phyloP scores from a whole-genome alignment of 257 asterid genomes.

The Voacanga thouarsii region DNA sequence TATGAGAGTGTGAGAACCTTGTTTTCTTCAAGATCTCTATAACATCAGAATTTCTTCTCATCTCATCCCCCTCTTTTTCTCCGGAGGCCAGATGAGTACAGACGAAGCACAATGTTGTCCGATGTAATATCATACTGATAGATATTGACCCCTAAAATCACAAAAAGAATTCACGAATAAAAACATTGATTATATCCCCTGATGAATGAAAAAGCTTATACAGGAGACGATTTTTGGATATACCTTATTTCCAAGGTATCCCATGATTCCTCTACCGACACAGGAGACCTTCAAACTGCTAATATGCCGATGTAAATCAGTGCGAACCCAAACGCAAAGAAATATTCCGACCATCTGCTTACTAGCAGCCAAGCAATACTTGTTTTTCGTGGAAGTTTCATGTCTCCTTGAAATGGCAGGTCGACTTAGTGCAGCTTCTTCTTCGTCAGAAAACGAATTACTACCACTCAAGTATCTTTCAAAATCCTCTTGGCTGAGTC shows the following conservation, averaged over 20 bases:
- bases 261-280: conserved; percentile 77
- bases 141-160: conserved; percentile 64
- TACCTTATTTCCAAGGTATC: conserved; percentile 89
- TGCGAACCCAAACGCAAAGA: conserved; percentile 61
- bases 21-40: conserved; percentile 63
- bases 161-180: not conserved
- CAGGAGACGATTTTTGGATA: not conserved
- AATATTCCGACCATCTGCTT: conserved; percentile 84
- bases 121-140: conserved; percentile 58
- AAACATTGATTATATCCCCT: not conserved
- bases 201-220: not conserved
- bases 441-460: conserved; percentile 15
- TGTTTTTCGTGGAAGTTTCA: conserved; percentile 9
- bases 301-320: conserved; percentile 43
- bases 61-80: conserved; percentile 63
- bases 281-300: conserved; percentile 57
- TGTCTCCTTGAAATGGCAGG: not conserved
- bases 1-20: conserved; percentile 35
- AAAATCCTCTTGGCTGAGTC: conserved; percentile 9
- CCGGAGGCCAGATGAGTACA: conserved; percentile 89
- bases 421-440: conserved; percentile 23
- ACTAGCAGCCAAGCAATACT: conserved; percentile 57
- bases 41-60: conserved; percentile 63
- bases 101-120: conserved; percentile 64
- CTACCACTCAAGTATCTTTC: conserved; percentile 17